Conservation (phyloP, 1,284 basidiomycete species). For the Ceratobasidium sp. region DNA sequence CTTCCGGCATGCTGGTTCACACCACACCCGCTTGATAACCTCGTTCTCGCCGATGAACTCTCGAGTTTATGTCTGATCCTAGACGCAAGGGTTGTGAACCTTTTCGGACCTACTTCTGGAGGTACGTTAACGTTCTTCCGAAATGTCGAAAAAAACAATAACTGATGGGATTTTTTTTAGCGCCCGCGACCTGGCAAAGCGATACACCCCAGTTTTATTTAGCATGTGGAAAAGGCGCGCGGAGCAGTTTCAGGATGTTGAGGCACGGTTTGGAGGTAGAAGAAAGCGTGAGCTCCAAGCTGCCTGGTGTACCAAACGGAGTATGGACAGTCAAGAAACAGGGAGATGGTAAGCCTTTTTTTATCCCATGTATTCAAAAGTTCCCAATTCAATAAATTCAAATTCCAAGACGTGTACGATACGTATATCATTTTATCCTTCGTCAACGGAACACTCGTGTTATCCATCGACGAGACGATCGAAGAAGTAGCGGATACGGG, state of each 20-base stretch:
- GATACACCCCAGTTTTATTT: slow-evolving; percentile 95
- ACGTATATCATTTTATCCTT: slow-evolving; percentile 97
- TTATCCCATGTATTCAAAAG: neutral
- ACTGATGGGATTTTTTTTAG: slow-evolving; percentile 5
- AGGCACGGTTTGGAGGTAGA: slow-evolving; percentile 94
- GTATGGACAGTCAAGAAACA: slow-evolving; percentile 94
- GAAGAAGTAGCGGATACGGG: slow-evolving; percentile 98
- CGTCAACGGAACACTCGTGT: slow-evolving; percentile 94
- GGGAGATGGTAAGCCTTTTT: slow-evolving; percentile 76
- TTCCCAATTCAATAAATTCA: neutral
- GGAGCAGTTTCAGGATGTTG: slow-evolving; percentile 87
- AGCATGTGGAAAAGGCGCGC: slow-evolving; percentile 87
- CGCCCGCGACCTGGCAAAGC: slow-evolving; percentile 69
- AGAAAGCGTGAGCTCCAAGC: slow-evolving; percentile 90
- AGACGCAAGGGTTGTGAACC: slow-evolving; percentile 89
- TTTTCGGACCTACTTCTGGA: slow-evolving; percentile 56
- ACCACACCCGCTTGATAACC: slow-evolving; percentile 86
- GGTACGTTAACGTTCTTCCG: neutral
- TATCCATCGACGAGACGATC: slow-evolving; percentile 96
- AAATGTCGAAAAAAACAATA: too few species aligned
- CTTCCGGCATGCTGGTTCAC: slow-evolving; percentile 87
- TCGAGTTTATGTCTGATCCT: slow-evolving; percentile 90
- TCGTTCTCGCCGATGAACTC: slow-evolving; percentile 88
- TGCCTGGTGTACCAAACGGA: slow-evolving; percentile 95
- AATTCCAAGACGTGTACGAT: slow-evolving; percentile 79